These are phyloP conservation scores for Penicillium sp. DNA, from an alignment of 2,329 filamentous ascomycete species.

Conservation along the genomic window DNA sequence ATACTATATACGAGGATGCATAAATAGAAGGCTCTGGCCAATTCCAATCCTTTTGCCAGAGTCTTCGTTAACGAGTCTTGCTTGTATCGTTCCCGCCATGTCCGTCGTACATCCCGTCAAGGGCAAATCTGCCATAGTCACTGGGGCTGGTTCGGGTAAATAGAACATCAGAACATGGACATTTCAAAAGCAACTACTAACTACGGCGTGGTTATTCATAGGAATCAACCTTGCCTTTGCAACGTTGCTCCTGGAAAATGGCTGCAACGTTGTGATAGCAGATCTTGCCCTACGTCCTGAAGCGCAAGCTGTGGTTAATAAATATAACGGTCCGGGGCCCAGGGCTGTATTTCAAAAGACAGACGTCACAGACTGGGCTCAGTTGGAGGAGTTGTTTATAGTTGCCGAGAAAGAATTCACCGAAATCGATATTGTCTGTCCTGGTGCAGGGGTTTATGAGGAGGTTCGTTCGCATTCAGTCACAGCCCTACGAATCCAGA, in stretches of 20 bases:
- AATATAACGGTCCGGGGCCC: slow-evolving; percentile 27
- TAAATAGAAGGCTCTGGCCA: not conserved
- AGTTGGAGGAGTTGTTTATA: slow-evolving; percentile 49
- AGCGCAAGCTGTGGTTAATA: slow-evolving; percentile 38
- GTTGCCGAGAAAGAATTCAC: slow-evolving; percentile 48
- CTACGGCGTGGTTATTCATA: slow-evolving; percentile 15
- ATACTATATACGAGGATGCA: not conserved
- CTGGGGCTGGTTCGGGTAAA: slow-evolving; percentile 52
- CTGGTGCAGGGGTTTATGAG: slow-evolving; percentile 45
- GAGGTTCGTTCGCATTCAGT: slow-evolving; percentile 30
- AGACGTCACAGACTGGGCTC: slow-evolving; percentile 48
- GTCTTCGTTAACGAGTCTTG: not conserved
- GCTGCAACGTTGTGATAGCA: slow-evolving; percentile 45
- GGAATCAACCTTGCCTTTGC: slow-evolving; percentile 47
- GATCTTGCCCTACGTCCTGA: slow-evolving; percentile 44
- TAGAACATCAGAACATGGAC: not conserved
- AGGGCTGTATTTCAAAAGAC: slow-evolving; percentile 44
- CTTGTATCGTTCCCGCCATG: slow-evolving; percentile 2
- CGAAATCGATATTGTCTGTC: slow-evolving; percentile 44
- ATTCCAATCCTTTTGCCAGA: too few species aligned
- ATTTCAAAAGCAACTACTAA: slow-evolving; percentile 1
- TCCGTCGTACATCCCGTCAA: slow-evolving; percentile 39
- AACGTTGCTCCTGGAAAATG: slow-evolving; percentile 40
- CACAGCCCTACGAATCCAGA: not conserved
- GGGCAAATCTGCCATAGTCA: slow-evolving; percentile 51